Percentiles rank a stretch among this genome's conserved stretches.
Evolutionary conservation across 2,329 filamentous ascomycete genomes (phyloP).

Genomic region (Penicillium corylophilum): DNA sequence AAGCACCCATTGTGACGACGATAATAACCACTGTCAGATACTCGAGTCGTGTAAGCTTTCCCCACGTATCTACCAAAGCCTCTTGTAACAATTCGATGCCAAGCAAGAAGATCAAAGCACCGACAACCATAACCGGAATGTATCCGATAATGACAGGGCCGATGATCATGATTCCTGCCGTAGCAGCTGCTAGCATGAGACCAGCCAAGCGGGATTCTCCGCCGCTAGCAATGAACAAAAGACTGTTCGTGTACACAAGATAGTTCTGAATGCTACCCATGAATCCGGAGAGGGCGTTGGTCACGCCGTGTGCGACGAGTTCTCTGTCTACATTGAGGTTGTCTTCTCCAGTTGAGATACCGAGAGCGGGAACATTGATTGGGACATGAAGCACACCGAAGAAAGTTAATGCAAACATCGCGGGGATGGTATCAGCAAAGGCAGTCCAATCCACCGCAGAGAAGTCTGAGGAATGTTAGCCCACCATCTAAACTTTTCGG

Average conservation of each 20-base stretch:
- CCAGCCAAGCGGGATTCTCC: conserved; percentile 85
- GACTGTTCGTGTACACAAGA: conserved; percentile 93
- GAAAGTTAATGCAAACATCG: conserved; percentile 96
- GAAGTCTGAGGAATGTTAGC: conserved; percentile 60
- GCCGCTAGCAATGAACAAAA: conserved; percentile 93
- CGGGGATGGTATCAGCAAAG: conserved; percentile 78
- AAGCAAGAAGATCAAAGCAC: conserved; percentile 88
- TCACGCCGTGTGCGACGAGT: conserved; percentile 86
- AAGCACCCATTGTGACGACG: conserved; percentile 91
- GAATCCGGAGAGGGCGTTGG: conserved; percentile 85
- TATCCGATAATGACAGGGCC: conserved; percentile 88
- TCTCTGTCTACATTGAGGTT: conserved; percentile 89
- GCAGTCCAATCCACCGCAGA: conserved; percentile 78
- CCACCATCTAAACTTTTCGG: not conserved
- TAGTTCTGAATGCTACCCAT: conserved; percentile 94
- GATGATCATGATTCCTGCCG: conserved; percentile 76
- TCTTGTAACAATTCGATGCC: conserved; percentile 90
- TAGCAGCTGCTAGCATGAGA: conserved; percentile 76
- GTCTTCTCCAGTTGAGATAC: conserved; percentile 86
- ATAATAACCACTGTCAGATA: conserved; percentile 88
- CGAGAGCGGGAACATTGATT: conserved; percentile 94
- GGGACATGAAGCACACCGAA: conserved; percentile 96
- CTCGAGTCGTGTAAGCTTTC: conserved; percentile 81
- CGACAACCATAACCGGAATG: conserved; percentile 96
- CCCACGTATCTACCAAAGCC: conserved; percentile 82